Evolutionary conservation across 805 yeast species (phyloP), one percentile per base, ranked within the genome.

Genomic region (Lachancea meyersii): DNA sequence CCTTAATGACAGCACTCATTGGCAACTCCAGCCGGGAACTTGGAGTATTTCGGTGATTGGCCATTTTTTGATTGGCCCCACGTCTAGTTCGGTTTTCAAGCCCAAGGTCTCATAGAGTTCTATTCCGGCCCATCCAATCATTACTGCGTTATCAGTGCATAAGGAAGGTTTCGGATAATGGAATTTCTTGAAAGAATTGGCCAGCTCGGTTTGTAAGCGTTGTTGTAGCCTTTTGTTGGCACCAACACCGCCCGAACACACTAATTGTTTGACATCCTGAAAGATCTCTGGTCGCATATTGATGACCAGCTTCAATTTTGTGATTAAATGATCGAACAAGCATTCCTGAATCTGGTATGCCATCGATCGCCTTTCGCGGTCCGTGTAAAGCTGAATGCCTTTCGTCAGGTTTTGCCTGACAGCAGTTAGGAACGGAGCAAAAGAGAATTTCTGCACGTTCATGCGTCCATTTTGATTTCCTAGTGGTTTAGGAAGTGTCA

Each of bases 111-210:
- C 96, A 57, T 67, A 82, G 16, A 89, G 64, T 59, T 91, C 96
- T 7, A 91, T 86, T 0, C 97, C 98, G 0, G 97, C 95, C 80
- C 94, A 86, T 1, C 96, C 98, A 40, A 93, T 93, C 98, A 93
- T 93, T 2, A 87, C 77, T 0, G 97, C 95, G 61, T 93, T 93
- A 57, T 93, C 98, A 0, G 97, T 87, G 58, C 98, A 93, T 46
- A 88, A 66, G 1, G 71, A 63, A 2, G 79, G 67, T 17, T 76
- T 79, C 0, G 97, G 96, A 53, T 79, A 86, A 49, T 76, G 76
- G 35, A 80, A 76, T 1, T 58, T 51, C n/a, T 61, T 43, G 54
- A 69, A 54, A 51, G 23, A n/a, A 10, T 35, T 22, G 3, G 61
- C 40, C n/a, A 78, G 60, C 3, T 70, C 68, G 1, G 55, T 50